Percentiles rank a stretch among this genome's conserved stretches.
These are phyloP conservation scores for Pyronema omphalodes DNA, from an alignment of 495 filamentous ascomycete genomes.

Conservation along the genomic window DNA sequence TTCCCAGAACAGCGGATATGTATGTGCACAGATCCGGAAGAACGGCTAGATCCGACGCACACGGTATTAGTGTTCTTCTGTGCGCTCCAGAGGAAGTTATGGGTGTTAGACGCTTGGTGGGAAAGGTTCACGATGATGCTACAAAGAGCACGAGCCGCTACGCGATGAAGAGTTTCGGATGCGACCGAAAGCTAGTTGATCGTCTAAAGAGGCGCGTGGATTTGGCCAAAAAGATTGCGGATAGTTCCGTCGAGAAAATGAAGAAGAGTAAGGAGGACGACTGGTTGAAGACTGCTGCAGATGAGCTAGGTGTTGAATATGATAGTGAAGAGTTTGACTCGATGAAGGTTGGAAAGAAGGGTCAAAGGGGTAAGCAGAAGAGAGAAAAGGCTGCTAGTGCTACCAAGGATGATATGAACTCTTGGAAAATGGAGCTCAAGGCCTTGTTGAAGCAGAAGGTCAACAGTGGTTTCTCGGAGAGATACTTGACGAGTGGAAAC, in stretches of 20 bases:
- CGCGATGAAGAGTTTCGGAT: constrained; percentile 44
- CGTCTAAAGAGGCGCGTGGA: constrained; percentile 53
- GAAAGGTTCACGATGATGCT: constrained; percentile 54
- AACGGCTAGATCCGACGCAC: constrained; percentile 64
- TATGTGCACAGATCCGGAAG: constrained; percentile 94
- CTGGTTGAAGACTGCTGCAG: constrained; percentile 67
- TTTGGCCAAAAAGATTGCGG: constrained; percentile 69
- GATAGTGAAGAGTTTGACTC: constrained; percentile 68
- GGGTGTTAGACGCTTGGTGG: constrained; percentile 62
- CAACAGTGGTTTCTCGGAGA: constrained; percentile 82
- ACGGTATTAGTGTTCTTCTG: constrained; percentile 65
- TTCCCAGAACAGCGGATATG: constrained; percentile 74
- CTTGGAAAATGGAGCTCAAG: constrained; percentile 43
- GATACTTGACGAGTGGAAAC: constrained; percentile 61
- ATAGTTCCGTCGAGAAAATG: constrained; percentile 66
- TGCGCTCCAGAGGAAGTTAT: constrained; percentile 82
- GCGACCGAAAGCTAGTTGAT: constrained; percentile 61
- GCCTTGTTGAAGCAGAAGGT: constrained; percentile 52
- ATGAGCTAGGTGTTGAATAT: constrained; percentile 86
- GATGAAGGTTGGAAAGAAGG: constrained; percentile 42
- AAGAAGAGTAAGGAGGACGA: constrained; percentile 66
- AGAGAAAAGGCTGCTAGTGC: constrained; percentile 51
- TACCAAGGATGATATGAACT: constrained; percentile 45
- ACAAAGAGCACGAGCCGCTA: constrained; percentile 27
- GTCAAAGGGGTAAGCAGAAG: constrained; percentile 46